Evolutionary conservation across 2,329 filamentous ascomycete genomes (phyloP).

Genomic region (Coniella vitis): DNA sequence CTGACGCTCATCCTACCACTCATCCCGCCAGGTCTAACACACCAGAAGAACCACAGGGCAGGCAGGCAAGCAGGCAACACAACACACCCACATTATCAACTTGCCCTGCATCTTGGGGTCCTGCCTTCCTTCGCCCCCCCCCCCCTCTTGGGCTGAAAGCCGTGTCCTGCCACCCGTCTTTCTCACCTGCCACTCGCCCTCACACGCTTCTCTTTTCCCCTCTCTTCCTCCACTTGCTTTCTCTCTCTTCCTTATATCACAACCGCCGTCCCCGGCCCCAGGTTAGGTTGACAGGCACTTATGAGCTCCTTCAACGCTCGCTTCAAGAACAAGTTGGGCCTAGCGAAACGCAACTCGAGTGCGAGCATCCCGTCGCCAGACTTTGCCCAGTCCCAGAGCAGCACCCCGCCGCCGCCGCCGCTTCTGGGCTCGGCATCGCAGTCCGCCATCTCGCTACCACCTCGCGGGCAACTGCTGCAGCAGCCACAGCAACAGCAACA

Average conservation of each 20-base stretch:
- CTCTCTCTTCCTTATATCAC: constrained; percentile 8
- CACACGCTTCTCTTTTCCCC: neutral
- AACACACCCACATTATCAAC: constrained; percentile 1
- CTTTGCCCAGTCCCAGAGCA: constrained; percentile 34
- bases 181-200: neutral
- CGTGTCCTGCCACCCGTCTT: constrained; percentile 10
- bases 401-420: constrained; percentile 30
- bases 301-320: constrained; percentile 78
- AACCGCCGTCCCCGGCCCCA: constrained; percentile 28
- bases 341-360: constrained; percentile 71
- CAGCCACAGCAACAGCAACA: constrained; percentile 21
- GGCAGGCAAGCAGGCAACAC: neutral
- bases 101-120: constrained; percentile 8
- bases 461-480: constrained; percentile 6
- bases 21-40: neutral
- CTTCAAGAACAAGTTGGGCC: constrained; percentile 67
- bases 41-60: neutral
- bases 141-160: constrained; percentile 7
- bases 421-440: constrained; percentile 24
- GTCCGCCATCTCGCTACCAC: constrained; percentile 16
- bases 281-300: constrained; percentile 31
- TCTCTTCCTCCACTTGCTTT: neutral
- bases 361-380: constrained; percentile 50
- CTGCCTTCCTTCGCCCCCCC: constrained; percentile 4
- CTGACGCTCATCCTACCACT: constrained; percentile 9